A percentile compares a stretch with the other conserved stretches of the same genome.
Evolutionary conservation across 495 filamentous ascomycete genomes (phyloP).

Genomic region (Aspergillus bertholletiae): DNA sequence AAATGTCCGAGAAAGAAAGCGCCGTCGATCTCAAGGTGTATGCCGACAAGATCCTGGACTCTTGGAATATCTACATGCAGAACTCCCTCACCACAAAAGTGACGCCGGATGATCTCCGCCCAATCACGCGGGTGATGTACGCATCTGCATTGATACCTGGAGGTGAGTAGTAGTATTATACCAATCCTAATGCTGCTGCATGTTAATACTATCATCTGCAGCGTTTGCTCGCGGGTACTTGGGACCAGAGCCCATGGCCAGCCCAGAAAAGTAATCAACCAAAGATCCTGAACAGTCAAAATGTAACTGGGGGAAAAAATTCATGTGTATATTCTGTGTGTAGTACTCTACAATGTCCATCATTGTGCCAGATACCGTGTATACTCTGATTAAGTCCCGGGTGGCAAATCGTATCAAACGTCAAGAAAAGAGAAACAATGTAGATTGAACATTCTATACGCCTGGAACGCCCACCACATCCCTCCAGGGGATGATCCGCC

Average conservation of each 20-base stretch:
- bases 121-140: conserved; percentile 66
- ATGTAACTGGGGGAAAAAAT: background rate
- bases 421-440: background rate
- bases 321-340: background rate
- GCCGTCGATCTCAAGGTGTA: conserved; percentile 35
- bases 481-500: conserved; percentile 59
- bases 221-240: conserved; percentile 37
- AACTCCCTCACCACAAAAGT: conserved; percentile 22
- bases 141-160: conserved; percentile 59
- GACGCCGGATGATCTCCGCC: conserved; percentile 48
- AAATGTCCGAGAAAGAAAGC: conserved; percentile 36
- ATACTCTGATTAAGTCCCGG: background rate
- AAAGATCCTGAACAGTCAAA: background rate
- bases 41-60: conserved; percentile 44
- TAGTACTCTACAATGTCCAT: background rate
- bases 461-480: conserved; percentile 73
- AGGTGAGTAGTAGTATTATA: conserved; percentile 54
- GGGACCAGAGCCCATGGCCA: conserved; percentile 28
- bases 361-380: background rate
- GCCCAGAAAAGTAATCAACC: background rate
- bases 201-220: conserved; percentile 5
- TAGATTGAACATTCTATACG: conserved; percentile 38
- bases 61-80: conserved; percentile 51
- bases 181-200: background rate
- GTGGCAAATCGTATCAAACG: conserved; percentile 11